phyloP scores from a whole-genome alignment of 306 rosid species.

The Fagus sylvatica region DNA sequence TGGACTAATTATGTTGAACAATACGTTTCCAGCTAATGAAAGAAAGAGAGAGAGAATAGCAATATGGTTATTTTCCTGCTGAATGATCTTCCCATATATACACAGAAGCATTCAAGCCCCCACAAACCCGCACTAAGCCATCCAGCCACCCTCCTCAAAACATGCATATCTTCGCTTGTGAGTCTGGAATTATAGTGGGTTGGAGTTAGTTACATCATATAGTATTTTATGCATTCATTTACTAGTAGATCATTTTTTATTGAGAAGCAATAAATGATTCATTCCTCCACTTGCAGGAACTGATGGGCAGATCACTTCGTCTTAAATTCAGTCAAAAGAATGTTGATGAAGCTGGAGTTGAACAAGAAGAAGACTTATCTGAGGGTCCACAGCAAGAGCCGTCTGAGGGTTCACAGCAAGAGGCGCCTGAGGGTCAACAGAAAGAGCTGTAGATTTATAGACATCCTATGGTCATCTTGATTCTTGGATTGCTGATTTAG shows the following conservation, averaged over 20 bases:
- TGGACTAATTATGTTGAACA: neutral
- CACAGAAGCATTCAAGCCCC: too few species aligned
- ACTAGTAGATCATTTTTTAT: neutral
- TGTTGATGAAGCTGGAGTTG: constrained; percentile 43
- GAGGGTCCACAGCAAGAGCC: constrained; percentile 32
- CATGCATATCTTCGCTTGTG: neutral
- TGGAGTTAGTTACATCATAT: neutral
- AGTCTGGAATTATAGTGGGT: neutral
- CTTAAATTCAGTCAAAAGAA: constrained; percentile 66
- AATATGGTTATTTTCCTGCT: neutral
- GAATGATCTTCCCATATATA: neutral
- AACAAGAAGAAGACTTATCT: constrained; percentile 37
- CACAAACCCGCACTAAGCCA: too few species aligned
- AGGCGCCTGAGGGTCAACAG: constrained; percentile 7
- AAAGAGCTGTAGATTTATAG: constrained; percentile 35
- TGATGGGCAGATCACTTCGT: constrained; percentile 76
- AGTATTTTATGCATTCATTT: neutral
- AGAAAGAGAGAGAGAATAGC: neutral
- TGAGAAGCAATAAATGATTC: constrained; percentile 10
- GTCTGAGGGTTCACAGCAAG: neutral
- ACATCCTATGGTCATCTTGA: constrained; percentile 25
- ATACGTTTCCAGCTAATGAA: neutral
- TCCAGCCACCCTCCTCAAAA: neutral
- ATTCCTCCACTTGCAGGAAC: constrained; percentile 49
- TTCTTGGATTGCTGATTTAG: constrained; percentile 23